Conservation (phyloP, 805 yeast genomes). For the Cyberlindnera bimundalis region DNA sequence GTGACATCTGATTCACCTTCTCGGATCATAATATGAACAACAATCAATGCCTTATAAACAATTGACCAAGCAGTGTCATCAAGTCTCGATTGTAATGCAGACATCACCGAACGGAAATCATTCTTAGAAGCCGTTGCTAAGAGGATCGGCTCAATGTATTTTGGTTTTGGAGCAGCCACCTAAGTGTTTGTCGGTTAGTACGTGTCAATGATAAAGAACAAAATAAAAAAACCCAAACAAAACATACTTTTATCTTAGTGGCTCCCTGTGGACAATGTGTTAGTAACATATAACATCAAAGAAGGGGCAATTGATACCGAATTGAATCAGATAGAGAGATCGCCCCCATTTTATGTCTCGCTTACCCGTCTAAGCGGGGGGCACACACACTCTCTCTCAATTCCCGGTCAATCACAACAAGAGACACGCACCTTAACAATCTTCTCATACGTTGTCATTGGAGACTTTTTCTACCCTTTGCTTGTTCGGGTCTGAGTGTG, state of each 20-base stretch:
- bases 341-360: too few species aligned
- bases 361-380: too few species aligned
- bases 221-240: background rate
- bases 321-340: too few species aligned
- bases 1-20: constrained; percentile 86
- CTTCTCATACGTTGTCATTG: constrained; percentile 66
- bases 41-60: constrained; percentile 80
- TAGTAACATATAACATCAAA: too few species aligned
- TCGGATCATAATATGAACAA: constrained; percentile 84
- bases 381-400: too few species aligned
- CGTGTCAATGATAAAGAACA: too few species aligned
- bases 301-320: too few species aligned
- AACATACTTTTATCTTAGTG: constrained; percentile 52
- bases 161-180: constrained; percentile 97
- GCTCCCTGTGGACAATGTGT: constrained; percentile 44
- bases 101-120: constrained; percentile 67
- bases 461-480: background rate
- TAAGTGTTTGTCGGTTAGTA: constrained; percentile 18
- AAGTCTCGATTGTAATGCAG: constrained; percentile 56
- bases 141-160: constrained; percentile 90
- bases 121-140: constrained; percentile 37
- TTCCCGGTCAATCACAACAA: too few species aligned
- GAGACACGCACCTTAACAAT: constrained; percentile 53
- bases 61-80: constrained; percentile 88
- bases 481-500: too few species aligned